Conservation (phyloP, 129 eudicot genomes). For the Sambucus nigra region DNA sequence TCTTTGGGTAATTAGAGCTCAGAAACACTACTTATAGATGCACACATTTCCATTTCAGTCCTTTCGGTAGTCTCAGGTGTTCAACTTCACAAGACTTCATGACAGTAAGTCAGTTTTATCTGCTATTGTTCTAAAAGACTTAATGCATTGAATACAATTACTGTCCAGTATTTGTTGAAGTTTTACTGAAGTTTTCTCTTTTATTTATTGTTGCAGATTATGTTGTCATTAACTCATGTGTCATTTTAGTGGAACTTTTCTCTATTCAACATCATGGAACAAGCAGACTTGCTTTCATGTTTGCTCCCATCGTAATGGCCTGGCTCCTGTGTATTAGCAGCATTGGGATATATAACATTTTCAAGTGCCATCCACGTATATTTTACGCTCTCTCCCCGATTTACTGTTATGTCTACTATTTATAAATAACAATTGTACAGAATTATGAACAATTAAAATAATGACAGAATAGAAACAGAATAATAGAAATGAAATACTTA, state of each 20-base stretch:
- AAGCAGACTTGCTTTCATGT: slow-evolving; percentile 55
- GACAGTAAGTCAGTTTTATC: slow-evolving; percentile 29
- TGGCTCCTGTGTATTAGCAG: slow-evolving; percentile 67
- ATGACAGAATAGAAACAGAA: too few species aligned
- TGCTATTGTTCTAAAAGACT: background rate
- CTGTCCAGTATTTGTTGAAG: background rate
- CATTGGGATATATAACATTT: slow-evolving; percentile 51
- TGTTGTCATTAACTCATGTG: slow-evolving; percentile 41
- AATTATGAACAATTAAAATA: too few species aligned
- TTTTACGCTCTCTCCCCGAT: slow-evolving; percentile 55
- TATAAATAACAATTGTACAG: too few species aligned
- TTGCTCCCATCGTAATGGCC: slow-evolving; percentile 59
- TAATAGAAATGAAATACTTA: too few species aligned
- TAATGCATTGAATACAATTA: background rate
- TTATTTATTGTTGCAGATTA: slow-evolving; percentile 26
- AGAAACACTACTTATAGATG: background rate
- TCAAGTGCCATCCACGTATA: slow-evolving; percentile 53
- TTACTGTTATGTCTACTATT: too few species aligned
- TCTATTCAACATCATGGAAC: slow-evolving; percentile 74
- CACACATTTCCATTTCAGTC: slow-evolving; percentile 28
- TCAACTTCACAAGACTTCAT: slow-evolving; percentile 28
- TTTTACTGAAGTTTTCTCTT: background rate
- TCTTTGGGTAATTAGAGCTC: background rate
- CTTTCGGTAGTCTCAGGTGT: slow-evolving; percentile 53
- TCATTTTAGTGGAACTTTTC: slow-evolving; percentile 49